Percentiles rank a stretch among this genome's conserved stretches.
These are phyloP conservation scores for Trametes cinnabarina DNA, from an alignment of 768 basidiomycete genomes.

Conservation along the genomic window DNA sequence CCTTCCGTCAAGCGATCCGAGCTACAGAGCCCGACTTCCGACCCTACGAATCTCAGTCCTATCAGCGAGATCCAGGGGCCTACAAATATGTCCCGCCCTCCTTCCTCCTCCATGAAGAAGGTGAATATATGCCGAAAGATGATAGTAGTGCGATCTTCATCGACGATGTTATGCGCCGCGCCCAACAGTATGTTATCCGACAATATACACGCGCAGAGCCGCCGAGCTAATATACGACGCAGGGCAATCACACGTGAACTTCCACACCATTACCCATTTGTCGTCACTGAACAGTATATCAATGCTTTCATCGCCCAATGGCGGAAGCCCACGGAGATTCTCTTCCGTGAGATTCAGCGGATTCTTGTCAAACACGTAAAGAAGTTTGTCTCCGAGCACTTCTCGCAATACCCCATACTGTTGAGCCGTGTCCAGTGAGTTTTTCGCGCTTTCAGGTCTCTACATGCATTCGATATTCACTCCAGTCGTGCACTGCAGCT, in stretches of 20 bases:
- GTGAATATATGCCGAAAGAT: neutral
- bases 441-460: no score
- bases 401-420: conserved; percentile 45
- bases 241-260: conserved; percentile 73
- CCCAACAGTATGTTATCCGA: conserved; percentile 50
- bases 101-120: conserved; percentile 27
- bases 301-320: conserved; percentile 44
- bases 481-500: conserved; percentile 34
- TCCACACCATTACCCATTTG: conserved; percentile 63
- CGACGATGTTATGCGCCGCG: conserved; percentile 49
- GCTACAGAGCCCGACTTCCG: conserved; percentile 56
- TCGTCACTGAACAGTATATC: conserved; percentile 55
- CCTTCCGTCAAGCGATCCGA: conserved; percentile 48
- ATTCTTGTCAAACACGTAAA: conserved; percentile 41
- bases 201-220: no score
- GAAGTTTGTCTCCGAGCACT: conserved; percentile 47
- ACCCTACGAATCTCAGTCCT: conserved; percentile 37
- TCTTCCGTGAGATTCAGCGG: conserved; percentile 42
- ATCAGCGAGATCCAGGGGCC: neutral
- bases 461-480: no score
- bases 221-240: neutral
- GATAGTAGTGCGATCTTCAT: conserved; percentile 39
- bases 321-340: conserved; percentile 42
- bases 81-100: neutral
- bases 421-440: conserved; percentile 48